Conservation (phyloP, 1,284 basidiomycete species). For the Coniferiporia sulphurascens region DNA sequence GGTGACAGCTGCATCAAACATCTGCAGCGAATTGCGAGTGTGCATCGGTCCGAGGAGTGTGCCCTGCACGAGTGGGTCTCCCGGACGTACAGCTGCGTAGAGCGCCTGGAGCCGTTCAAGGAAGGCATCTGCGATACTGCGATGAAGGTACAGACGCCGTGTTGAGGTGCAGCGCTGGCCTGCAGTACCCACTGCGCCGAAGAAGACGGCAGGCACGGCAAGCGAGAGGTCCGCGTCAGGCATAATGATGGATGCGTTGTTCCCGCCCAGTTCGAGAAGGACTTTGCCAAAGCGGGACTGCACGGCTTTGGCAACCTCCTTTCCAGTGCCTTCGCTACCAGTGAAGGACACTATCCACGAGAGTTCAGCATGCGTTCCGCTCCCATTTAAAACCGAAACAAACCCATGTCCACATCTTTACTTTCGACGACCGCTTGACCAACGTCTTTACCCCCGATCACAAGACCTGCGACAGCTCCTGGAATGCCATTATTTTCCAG, state of each 20-base stretch:
- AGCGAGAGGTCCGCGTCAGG: constrained; percentile 88
- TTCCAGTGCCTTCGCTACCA: constrained; percentile 85
- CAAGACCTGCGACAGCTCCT: constrained; percentile 77
- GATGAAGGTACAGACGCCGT: constrained; percentile 84
- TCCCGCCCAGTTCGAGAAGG: constrained; percentile 91
- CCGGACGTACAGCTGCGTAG: constrained; percentile 66
- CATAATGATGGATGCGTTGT: constrained; percentile 92
- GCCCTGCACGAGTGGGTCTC: constrained; percentile 70
- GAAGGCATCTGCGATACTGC: constrained; percentile 71
- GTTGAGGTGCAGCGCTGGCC: constrained; percentile 96
- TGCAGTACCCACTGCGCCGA: constrained; percentile 91
- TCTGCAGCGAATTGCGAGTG: constrained; percentile 57
- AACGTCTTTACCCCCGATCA: constrained; percentile 78
- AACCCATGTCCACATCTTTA: constrained; percentile 70
- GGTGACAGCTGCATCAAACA: constrained; percentile 61
- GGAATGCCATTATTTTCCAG: constrained; percentile 80
- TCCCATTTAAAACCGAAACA: neutral
- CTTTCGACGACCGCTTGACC: constrained; percentile 79
- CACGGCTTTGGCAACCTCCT: constrained; percentile 77
- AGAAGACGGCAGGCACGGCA: constrained; percentile 86
- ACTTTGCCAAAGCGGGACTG: constrained; percentile 80
- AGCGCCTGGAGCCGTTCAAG: constrained; percentile 68
- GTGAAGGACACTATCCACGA: constrained; percentile 77
- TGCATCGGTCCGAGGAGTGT: constrained; percentile 90
- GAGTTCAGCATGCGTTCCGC: neutral